Evolutionary conservation across 768 basidiomycete genomes (phyloP).

Genomic region (Naganishia antarctica): DNA sequence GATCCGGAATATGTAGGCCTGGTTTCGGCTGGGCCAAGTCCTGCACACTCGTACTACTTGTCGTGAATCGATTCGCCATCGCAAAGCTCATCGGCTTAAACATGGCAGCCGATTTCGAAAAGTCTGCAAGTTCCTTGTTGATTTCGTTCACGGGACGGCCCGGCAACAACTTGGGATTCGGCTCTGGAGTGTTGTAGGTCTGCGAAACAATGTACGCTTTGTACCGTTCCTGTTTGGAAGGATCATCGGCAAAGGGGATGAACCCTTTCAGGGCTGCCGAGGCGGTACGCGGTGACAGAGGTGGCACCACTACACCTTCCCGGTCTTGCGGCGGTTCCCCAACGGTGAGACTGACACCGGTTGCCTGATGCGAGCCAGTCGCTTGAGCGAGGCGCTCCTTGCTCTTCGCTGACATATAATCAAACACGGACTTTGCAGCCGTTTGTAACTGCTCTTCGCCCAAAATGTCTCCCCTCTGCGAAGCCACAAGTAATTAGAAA

Average conservation of each 20-base stretch:
- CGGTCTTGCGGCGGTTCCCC: constrained; percentile 41
- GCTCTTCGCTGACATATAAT: constrained; percentile 88
- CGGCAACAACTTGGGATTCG: constrained; percentile 56
- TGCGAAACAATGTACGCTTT: constrained; percentile 73
- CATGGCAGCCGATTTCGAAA: constrained; percentile 75
- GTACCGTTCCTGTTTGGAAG: constrained; percentile 78
- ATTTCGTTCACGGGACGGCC: constrained; percentile 65
- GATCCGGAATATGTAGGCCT: constrained; percentile 52
- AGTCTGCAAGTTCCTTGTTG: constrained; percentile 77
- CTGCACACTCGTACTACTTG: constrained; percentile 56
- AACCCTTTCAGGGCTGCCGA: constrained; percentile 83
- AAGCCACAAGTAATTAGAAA: too few relatives aligned
- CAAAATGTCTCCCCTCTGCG: constrained; percentile 75
- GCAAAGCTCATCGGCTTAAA: constrained; percentile 88
- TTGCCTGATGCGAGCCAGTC: constrained; percentile 27
- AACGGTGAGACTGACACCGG: constrained; percentile 28
- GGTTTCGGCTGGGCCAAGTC: constrained; percentile 49
- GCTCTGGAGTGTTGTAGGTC: constrained; percentile 52
- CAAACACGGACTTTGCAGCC: constrained; percentile 72
- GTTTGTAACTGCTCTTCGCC: constrained; percentile 73
- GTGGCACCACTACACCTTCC: constrained; percentile 56
- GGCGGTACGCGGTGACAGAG: constrained; percentile 70
- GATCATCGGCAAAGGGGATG: constrained; percentile 69
- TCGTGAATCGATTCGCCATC: constrained; percentile 92
- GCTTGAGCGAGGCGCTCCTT: constrained; percentile 65